Percentiles rank a stretch among this genome's conserved stretches.
Evolutionary conservation across 495 filamentous ascomycete species (phyloP).

Genomic region (Cladorrhinum samala): DNA sequence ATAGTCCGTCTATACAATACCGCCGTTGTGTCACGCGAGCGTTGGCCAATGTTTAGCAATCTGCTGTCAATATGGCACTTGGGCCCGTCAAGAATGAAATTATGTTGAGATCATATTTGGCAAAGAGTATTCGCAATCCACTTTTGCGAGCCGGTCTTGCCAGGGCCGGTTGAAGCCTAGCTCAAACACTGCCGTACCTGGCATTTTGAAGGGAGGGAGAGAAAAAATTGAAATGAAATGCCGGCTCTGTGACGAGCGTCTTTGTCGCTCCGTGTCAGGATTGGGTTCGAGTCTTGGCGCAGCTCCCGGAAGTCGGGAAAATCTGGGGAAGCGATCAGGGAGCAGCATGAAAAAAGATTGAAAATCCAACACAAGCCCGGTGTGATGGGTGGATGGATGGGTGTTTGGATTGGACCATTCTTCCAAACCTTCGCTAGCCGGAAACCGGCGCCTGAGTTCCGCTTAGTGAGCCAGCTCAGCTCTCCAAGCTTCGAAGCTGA

Average conservation of each 20-base stretch:
- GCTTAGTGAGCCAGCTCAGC: constrained; percentile 2
- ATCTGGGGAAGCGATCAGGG: constrained; percentile 26
- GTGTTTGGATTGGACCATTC: constrained; percentile 3
- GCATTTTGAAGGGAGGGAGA: not conserved
- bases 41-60: no score
- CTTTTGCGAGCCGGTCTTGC: not conserved
- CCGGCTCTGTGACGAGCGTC: not conserved
- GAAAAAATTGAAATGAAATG: not conserved
- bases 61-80: no score
- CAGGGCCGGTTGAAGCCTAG: not conserved
- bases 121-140: not conserved
- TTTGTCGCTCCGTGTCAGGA: not conserved
- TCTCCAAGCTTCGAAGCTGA: not conserved
- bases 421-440: constrained; percentile 24
- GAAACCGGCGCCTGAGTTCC: constrained; percentile 25
- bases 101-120: not conserved
- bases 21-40: no score
- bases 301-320: constrained; percentile 27
- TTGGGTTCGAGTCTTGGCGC: constrained; percentile 15
- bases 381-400: no score
- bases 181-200: not conserved
- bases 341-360: constrained; percentile 5
- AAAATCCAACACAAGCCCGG: no score
- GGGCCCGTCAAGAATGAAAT: no score
- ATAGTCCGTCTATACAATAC: no score